Evolutionary conservation across 352 stramenopile species (phyloP), one percentile per base, ranked within the genome.

Genomic region (Phytophthora kernoviae): DNA sequence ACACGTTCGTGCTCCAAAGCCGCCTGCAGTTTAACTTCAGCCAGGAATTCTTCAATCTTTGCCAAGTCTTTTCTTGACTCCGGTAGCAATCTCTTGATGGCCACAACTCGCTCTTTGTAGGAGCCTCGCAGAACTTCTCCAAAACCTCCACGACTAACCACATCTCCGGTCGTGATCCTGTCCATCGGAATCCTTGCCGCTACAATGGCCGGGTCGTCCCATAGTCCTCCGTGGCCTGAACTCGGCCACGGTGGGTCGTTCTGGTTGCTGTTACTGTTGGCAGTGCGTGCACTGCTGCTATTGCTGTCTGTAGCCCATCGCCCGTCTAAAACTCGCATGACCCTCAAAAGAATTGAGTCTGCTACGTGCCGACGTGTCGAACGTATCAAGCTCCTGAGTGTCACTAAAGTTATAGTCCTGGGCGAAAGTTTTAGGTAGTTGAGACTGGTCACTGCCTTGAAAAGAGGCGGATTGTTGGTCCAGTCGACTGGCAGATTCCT

Each of bases 151-250:
- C 70, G 66, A 52, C 76, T 84, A 15, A 88, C 49, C 1, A 80
- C 45, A 0, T 73, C 67, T 8, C 72, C 61, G 0, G 65, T 32
- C 1, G 33, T 30, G 20, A 88, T 60, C 40, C 68, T 65, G 9
- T 86, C 76, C 62, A 80, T 81, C 9, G 79, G 79, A 22, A 85
- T 65, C 1, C 77, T 64, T 0, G 68, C 75, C 0, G 77, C 73
- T 1, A 86, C 61, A 50, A 89, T 77, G 11, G 62, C 62, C 0
- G 73, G 73, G 34, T 89, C 70, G 0, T 73, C 62, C 79, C 79
- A 89, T 5, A 85, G n/a, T 8, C 64, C 24, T 34, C 58, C 49
- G 22, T 62, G 46, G 27, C 59, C 44, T 47, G 62, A 56, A 36
- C 57, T 62, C 34, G 61, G 44, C 63, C 67, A 52, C 49, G 61